Percentiles rank a stretch among this genome's conserved stretches.
Conservation (phyloP, 1,284 basidiomycete genomes). For the Rhodotorula sp. region DNA sequence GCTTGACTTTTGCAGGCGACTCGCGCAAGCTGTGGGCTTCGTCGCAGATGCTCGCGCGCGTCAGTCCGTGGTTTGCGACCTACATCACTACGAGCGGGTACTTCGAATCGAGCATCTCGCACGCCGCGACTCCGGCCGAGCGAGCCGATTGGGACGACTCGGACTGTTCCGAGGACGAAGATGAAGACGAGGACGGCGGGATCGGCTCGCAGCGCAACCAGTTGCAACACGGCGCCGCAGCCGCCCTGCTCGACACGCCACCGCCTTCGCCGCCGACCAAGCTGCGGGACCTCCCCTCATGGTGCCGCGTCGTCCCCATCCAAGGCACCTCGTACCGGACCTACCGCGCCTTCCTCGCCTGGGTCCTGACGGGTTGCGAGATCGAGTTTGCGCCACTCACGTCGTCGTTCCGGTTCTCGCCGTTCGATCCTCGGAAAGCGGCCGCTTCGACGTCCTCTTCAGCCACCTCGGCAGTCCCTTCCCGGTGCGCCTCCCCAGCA, state of each 20-base stretch:
- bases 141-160: constrained; percentile 11
- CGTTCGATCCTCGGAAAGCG: background rate
- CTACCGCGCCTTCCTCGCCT: constrained; percentile 24
- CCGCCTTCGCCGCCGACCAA: constrained; percentile 13
- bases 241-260: background rate
- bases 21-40: constrained; percentile 9
- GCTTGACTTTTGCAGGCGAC: constrained; percentile 20
- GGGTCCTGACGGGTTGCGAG: constrained; percentile 4
- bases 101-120: background rate
- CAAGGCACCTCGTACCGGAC: constrained; percentile 18
- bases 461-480: background rate
- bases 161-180: constrained; percentile 19
- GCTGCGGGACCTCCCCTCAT: background rate
- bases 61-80: constrained; percentile 22
- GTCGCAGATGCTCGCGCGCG: constrained; percentile 4
- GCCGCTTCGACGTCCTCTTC: background rate
- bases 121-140: background rate
- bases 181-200: background rate
- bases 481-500: background rate
- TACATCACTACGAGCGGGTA: constrained; percentile 2
- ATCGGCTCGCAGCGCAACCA: too few relatives aligned
- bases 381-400: constrained; percentile 23
- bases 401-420: constrained; percentile 17
- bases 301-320: constrained; percentile 16
- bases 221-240: background rate